Evolutionary conservation across 2,329 filamentous ascomycete genomes (phyloP), one percentile per base, ranked within the genome.

Genomic region (Lasiodiplodia theobromae): DNA sequence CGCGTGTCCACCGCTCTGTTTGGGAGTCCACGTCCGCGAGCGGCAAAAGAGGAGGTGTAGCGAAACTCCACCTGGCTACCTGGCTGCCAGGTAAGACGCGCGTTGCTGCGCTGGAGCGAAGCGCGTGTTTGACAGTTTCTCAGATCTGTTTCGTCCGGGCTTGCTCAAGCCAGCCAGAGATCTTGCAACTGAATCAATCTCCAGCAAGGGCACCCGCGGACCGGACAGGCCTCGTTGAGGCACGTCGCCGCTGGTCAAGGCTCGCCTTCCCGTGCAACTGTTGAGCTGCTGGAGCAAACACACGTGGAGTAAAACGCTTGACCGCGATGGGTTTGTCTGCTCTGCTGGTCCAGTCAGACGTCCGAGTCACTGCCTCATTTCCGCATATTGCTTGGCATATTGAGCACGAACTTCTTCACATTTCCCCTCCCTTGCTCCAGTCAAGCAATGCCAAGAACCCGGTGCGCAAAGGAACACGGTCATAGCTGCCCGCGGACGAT

Each of bases 101-200:
- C 60, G 60, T 40, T 52, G 23, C 16, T 62, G 57, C 18, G 23
- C 28, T 18, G 31, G 12, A 28, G 40, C 25, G 47, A 34, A 52
- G 44, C 34, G 34, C 28, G 60, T 21, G 60, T 64, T 64, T 53
- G 44, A 52, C 60, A 31, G 31, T 25, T 34, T 23, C 60, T 64
- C 60, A 64, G 60, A 64, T 64, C 60, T 18, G 60, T 64, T 52
- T 64, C 60, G 60, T 51, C 60, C 38, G 21, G 60, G 47, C 47
- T 52, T 52, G 60, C 60, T 52, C 44, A 40, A 64, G 60, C 60
- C 60, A 64, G 16, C 60, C n/a, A 25, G 60, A 37, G 60, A n/a
- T 28, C 60, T 52, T 34, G 21, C 44, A 38, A n/a, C 60, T 64
- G 44, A 52, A 34, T 52, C 60, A 40, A n/a, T 18, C 7, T 47